These are phyloP conservation scores for Venturia asperata DNA, from an alignment of 2,329 filamentous ascomycete genomes.

Conservation along the genomic window DNA sequence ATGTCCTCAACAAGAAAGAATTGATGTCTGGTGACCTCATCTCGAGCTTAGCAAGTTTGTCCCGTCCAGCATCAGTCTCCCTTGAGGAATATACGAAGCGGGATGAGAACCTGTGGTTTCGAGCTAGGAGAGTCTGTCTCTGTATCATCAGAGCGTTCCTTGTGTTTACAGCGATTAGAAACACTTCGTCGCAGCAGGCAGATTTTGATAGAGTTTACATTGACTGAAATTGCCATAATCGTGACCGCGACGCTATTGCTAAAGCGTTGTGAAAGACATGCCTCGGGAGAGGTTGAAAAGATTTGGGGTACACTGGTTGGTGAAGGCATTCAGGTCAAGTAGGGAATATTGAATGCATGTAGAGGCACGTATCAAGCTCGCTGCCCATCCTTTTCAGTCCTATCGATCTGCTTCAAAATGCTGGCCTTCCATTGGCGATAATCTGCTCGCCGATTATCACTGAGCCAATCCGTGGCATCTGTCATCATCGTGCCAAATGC, in stretches of 20 bases:
- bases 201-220: neutral
- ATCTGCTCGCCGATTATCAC: slow-evolving; percentile 53
- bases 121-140: neutral
- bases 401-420: neutral
- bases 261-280: too few species aligned
- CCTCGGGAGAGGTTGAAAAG: neutral
- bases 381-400: neutral
- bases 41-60: too few species aligned
- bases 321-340: neutral
- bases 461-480: slow-evolving; percentile 64
- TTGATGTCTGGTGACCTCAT: too few species aligned
- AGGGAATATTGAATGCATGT: neutral
- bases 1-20: too few species aligned
- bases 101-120: neutral
- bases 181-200: neutral
- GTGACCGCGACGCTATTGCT: neutral
- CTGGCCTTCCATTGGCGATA: slow-evolving; percentile 53
- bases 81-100: neutral
- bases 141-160: neutral
- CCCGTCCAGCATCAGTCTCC: too few species aligned
- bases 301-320: neutral
- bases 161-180: too few species aligned
- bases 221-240: neutral
- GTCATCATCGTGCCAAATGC: slow-evolving; percentile 64
- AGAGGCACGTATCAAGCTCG: neutral